Base-by-base conservation (phyloP, 257 asterid genomes). In the Prunella vulgaris region DNA sequence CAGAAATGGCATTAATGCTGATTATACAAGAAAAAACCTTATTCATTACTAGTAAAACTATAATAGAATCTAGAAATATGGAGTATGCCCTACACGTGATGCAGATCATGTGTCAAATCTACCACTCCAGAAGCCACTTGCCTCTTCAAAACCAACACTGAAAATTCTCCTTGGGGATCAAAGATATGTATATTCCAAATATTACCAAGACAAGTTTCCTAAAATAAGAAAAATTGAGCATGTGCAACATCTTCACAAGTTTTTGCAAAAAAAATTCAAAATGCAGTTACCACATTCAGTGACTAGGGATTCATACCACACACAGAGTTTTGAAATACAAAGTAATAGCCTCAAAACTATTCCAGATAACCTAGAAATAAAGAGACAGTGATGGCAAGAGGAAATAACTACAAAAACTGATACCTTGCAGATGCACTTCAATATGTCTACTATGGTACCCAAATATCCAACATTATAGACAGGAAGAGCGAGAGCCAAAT, bases 341-440 rank as follows among this genome's bases (percentile, higher is more conserved):
- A n/a, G 37, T 60, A 70, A 65, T 52, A 3, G 24, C 6, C 24
- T 42, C 20, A 64, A 68, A 42, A 59, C 10, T 35, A 2, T 15
- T 64, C 48, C 42, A 56, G 57, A 56, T 66, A 32, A 66, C 56
- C 21, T 24, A 18, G 30, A 57, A 3, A 22, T 7, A 22, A 37
- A 32, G 58, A 35, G 51, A 72, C 37, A 69, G 71, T 15, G 51
- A 74, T 13, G 15, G 24, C 10, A 53, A 64, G 33, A 58, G 24
- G 30, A 17, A 52, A 72, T 12, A 64, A 40, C 37, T 18, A 18
- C 2, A 24, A 60, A 65, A 60, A 76, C 46, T 70, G 61, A 57
- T 82, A 93, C 99, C 99, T 93, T 93, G 96, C 99, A 93, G 37
- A 93, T 90, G 86, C 97, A 93, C 84, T 93, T 93, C 94, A 93